Percentiles rank a stretch among this genome's conserved stretches.
phyloP scores from a whole-genome alignment of 2,329 filamentous ascomycete species.

The Hirsutella rhossiliensis region DNA sequence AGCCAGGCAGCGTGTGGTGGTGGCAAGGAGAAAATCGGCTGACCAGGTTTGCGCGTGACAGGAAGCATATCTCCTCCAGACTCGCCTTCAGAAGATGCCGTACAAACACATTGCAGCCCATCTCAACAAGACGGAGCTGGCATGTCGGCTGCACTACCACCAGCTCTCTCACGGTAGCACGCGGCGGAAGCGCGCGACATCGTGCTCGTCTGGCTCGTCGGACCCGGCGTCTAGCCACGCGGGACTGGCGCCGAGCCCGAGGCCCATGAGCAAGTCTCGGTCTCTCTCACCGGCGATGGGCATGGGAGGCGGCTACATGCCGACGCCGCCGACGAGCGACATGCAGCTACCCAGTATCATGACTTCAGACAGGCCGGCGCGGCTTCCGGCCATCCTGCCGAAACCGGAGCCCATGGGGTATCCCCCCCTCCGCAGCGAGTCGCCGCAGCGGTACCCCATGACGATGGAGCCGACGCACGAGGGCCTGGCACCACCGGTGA shows the following conservation, averaged over 20 bases:
- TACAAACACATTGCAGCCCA: conserved; percentile 84
- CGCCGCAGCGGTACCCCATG: conserved; percentile 27
- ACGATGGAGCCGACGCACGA: conserved; percentile 23
- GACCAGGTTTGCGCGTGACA: conserved; percentile 26
- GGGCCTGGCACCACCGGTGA: conserved; percentile 25
- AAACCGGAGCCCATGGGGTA: conserved; percentile 47
- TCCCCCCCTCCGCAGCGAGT: conserved; percentile 21
- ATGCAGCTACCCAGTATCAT: conserved; percentile 44
- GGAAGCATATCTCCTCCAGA: conserved; percentile 77
- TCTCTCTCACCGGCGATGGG: conserved; percentile 36
- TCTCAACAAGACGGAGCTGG: conserved; percentile 77
- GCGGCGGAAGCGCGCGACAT: conserved; percentile 64
- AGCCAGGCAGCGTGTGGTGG: conserved; percentile 12
- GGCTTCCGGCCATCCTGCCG: conserved; percentile 50
- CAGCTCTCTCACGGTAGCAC: conserved; percentile 74
- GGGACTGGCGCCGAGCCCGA: conserved; percentile 35
- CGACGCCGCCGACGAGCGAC: conserved; percentile 30
- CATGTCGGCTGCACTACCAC: conserved; percentile 78
- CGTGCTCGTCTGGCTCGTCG: conserved; percentile 52
- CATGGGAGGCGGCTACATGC: conserved; percentile 29
- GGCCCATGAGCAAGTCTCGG: conserved; percentile 34
- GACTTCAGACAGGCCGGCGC: conserved; percentile 29
- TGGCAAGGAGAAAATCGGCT: background rate
- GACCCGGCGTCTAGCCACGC: conserved; percentile 39
- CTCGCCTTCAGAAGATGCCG: conserved; percentile 76